Conservation (phyloP, 176 grass and related monocot genomes). For the Aegilops longissima region DNA sequence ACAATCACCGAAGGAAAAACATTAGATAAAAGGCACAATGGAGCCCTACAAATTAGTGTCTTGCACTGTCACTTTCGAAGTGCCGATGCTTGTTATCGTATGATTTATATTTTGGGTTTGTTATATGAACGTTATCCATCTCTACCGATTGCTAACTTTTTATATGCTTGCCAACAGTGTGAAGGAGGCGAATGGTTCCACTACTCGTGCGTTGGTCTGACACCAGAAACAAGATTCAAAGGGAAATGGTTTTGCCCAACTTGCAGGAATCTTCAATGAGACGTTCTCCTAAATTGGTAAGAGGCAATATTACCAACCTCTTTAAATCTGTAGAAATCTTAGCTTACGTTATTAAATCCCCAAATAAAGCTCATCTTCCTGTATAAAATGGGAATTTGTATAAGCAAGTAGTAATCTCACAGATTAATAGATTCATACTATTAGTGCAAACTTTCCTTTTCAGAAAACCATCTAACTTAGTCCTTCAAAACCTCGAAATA, state of each 20-base stretch:
- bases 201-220: conserved; percentile 91
- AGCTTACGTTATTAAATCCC: neutral
- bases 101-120: neutral
- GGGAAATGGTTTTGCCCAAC: conserved; percentile 99
- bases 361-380: neutral
- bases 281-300: conserved; percentile 30
- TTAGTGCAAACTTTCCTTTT: neutral
- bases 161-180: conserved; percentile 58
- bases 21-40: neutral
- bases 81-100: neutral
- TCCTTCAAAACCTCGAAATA: neutral
- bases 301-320: conserved; percentile 6
- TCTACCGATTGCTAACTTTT: conserved; percentile 24
- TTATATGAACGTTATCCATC: neutral
- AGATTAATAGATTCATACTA: neutral
- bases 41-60: neutral
- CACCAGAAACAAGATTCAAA: conserved; percentile 98
- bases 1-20: neutral
- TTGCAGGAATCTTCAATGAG: conserved; percentile 74
- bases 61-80: neutral
- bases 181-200: conserved; percentile 99
- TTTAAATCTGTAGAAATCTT: conserved; percentile 8
- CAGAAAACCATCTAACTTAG: conserved; percentile 7
- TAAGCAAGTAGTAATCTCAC: neutral
- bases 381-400: neutral